Base-by-base conservation (phyloP, 768 basidiomycete genomes). In the Calocybe gangraenosa region DNA sequence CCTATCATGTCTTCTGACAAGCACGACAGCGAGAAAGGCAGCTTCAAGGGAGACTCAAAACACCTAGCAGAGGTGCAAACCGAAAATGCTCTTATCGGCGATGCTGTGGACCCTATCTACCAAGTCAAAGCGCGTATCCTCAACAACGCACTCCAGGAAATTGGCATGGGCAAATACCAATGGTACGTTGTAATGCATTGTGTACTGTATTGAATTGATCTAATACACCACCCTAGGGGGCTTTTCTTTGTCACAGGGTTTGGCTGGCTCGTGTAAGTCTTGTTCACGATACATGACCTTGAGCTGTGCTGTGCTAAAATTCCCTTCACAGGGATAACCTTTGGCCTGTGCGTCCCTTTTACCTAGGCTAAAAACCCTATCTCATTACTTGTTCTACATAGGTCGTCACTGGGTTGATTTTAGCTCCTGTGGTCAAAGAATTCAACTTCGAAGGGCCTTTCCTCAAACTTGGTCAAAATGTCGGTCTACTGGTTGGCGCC, bases 121-220 rank as follows among this genome's bases (percentile, higher is more conserved):
- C 70, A 72, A 50, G 76, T 69, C 22, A 84, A 83, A 50, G 76
- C 79, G 1, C 62, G 65, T 6, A 65, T 82, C 7, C 59, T 84
- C 43, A 84, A 82, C 48, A 64, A 69, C 47, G 82, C 81, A 0
- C 63, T 84, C 8, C 80, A 82, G 56, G 75, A 83, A 17, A 78
- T 84, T 22, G 82, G 82, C 13, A 83, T 84, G 79, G 82, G 82
- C n/a, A 77, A 64, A 40, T 84, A 84, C 56, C 82, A 83, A 42
- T 53, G 62, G 77, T 75, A 50, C 13, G 60, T 53, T 37, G 10
- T 9, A 9, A 48, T 13, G 10, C n/a, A n/a, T 37, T 13, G 19
- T n/a, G 49, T 41, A 37, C 13, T 20, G 40, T 35, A 7, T 14
- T 18, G 19, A 15, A 17, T 20, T 14, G 10, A n/a, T 23, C 15